Conservation (phyloP, 441 rosid species). For the Flueggea neowawraea region DNA sequence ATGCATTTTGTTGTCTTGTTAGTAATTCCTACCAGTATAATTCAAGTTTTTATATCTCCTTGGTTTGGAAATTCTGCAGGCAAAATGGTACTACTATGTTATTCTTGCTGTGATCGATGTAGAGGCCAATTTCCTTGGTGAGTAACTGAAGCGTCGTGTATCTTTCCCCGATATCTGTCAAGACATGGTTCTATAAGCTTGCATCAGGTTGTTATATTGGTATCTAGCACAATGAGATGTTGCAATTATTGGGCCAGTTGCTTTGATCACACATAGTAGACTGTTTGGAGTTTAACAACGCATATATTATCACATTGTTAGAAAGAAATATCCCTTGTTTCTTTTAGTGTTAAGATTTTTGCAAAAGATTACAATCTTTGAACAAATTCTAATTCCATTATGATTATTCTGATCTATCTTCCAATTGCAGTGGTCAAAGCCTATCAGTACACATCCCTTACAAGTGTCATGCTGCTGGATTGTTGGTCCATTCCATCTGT, state of each 20-base stretch:
- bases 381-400: not conserved
- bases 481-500: conserved; percentile 95
- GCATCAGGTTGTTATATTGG: not conserved
- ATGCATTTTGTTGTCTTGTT: too few relatives aligned
- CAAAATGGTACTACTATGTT: conserved; percentile 83
- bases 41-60: not conserved
- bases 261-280: too few relatives aligned
- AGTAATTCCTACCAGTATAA: not conserved
- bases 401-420: conserved; percentile 9
- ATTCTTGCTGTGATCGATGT: conserved; percentile 82
- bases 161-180: not conserved
- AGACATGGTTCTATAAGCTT: not conserved
- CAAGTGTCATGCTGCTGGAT: conserved; percentile 93
- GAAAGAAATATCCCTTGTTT: too few relatives aligned
- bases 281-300: not conserved
- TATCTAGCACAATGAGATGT: not conserved
- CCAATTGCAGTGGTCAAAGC: conserved; percentile 81
- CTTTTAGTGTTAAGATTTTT: not conserved
- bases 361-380: not conserved
- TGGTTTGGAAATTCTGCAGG: conserved; percentile 50
- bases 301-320: too few relatives aligned
- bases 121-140: conserved; percentile 90
- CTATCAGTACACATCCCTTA: conserved; percentile 82
- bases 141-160: conserved; percentile 16
- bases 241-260: conserved; percentile 4